Base-by-base conservation (phyloP, 1,284 basidiomycete genomes). In the Fomitopsis betulina region DNA sequence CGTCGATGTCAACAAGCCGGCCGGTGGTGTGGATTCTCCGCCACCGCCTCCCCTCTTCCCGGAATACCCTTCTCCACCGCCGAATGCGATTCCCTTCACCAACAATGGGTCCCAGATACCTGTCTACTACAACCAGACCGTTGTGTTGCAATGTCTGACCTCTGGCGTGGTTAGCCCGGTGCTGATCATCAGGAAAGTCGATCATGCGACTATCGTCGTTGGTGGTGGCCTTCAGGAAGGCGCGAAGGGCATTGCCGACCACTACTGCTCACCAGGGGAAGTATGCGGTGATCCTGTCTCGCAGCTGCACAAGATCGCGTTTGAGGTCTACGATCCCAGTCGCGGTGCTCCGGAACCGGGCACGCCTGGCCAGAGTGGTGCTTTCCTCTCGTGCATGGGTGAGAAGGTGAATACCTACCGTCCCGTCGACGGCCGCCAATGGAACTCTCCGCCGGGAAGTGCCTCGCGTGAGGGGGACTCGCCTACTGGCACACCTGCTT, bases 121-220 rank as follows among this genome's bases (percentile, higher is more conserved):
- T 25, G 89, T 98, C 59, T 93, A 95, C 72, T 98, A 97, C 80
- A 98, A 98, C 69, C 93, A 96, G 71, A 95, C 94, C 0, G 89
- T 98, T 52, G 93, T 98, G 33, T 76, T 98, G 19, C 96, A 98
- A 70, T 98, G 95, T 66, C 79, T 98, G 61, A 92, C 91, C 8
- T 96, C 96, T 1, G 96, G 95, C 21, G 89, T 94, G 27, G 91
- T 96, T 65, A 94, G 93, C 58, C 96, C 96, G 8, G 86, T 95
- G 27, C 82, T 98, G 59, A 91, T 98, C 71, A 91, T 98, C 65
- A 91, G 96, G 52, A 93, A 94, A 69, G 92, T 96, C 59, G 95
- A 97, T 65, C 89, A 93, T 68, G 91, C 90, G 62, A 94, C 92
- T 1, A 92, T 88, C 6, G 93, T 92, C 49, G 89, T 95, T 21